Percentiles rank a stretch among this genome's conserved stretches.
These are phyloP conservation scores for Aspergillus japonicus DNA, from an alignment of 2,329 filamentous ascomycete species.

Conservation along the genomic window DNA sequence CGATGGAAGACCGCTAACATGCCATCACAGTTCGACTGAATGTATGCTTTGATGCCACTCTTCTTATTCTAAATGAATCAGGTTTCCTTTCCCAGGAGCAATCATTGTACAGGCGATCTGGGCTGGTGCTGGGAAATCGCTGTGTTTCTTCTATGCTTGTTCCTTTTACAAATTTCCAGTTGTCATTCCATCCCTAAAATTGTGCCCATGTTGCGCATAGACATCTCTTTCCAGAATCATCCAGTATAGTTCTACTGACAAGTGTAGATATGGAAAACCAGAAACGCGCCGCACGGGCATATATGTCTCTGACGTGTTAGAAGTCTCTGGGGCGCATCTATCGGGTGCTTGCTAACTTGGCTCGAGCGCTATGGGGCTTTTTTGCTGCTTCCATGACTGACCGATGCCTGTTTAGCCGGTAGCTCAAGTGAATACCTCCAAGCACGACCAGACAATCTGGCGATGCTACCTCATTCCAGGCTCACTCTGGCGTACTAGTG, in stretches of 20 bases:
- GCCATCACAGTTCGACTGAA: conserved; percentile 24
- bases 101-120: conserved; percentile 26
- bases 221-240: background rate
- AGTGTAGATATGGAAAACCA: background rate
- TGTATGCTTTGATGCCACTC: conserved; percentile 8
- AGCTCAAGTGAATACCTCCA: background rate
- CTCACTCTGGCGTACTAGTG: background rate
- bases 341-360: background rate
- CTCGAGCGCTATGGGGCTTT: background rate
- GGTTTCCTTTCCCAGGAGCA: conserved; percentile 16
- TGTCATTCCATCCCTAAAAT: background rate
- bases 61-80: conserved; percentile 21
- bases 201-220: background rate
- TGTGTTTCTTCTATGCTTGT: conserved; percentile 11
- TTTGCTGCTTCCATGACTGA: background rate
- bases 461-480: background rate
- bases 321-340: background rate
- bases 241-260: background rate
- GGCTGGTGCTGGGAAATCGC: conserved; percentile 22
- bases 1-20: conserved; percentile 20
- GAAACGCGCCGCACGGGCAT: background rate
- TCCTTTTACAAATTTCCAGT: conserved; percentile 6
- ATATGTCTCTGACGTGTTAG: background rate
- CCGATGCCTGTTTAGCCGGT: background rate
- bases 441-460: background rate